These are phyloP conservation scores for Populus davidiana DNA, from an alignment of 345 rosid genomes.

Conservation along the genomic window DNA sequence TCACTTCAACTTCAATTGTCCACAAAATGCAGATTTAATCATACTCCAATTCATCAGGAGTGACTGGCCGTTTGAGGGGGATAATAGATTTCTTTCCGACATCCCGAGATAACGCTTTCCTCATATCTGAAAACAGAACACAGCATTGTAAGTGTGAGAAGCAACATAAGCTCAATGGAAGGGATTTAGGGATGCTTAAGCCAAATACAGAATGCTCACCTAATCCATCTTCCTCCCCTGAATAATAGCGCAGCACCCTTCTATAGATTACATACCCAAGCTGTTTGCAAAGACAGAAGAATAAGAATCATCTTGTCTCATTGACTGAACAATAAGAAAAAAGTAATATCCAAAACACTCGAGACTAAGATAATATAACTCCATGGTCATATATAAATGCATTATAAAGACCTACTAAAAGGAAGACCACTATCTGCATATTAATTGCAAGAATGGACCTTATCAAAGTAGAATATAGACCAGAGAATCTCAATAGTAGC, in stretches of 20 bases:
- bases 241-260: slow-evolving; percentile 86
- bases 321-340: not conserved
- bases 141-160: not conserved
- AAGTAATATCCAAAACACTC: not conserved
- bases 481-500: not conserved
- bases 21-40: slow-evolving; percentile 40
- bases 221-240: slow-evolving; percentile 92
- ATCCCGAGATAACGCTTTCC: slow-evolving; percentile 87
- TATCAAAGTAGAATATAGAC: not conserved
- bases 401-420: not conserved
- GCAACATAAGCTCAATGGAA: not conserved
- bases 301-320: slow-evolving; percentile 4
- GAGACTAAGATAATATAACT: not conserved
- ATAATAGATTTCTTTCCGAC: slow-evolving; percentile 79
- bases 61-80: slow-evolving; percentile 82
- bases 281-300: slow-evolving; percentile 33
- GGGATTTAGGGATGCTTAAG: not conserved
- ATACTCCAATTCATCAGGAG: slow-evolving; percentile 89
- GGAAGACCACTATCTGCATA: not conserved
- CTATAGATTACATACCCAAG: slow-evolving; percentile 83
- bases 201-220: slow-evolving; percentile 42
- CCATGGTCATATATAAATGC: not conserved
- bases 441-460: not conserved
- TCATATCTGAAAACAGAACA: slow-evolving; percentile 62
- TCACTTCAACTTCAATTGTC: not conserved